Evolutionary conservation across 78 protist species (phyloP).

Genomic region (Dictyostelium firmibasis): DNA sequence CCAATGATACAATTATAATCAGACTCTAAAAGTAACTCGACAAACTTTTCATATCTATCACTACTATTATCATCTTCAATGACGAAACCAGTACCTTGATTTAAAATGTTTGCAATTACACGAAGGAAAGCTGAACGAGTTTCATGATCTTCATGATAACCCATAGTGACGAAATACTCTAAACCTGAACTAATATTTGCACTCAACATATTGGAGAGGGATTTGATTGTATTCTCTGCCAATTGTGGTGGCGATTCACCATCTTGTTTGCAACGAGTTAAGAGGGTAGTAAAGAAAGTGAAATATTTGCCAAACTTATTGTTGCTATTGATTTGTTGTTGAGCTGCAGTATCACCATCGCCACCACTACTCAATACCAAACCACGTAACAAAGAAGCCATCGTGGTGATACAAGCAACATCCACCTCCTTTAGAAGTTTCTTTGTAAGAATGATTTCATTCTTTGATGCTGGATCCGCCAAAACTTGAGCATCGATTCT

Average conservation of each 20-base stretch:
- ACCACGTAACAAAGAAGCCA: slow-evolving; percentile 51
- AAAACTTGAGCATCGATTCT: not conserved
- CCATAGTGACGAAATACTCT: slow-evolving; percentile 71
- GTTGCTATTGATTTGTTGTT: not conserved
- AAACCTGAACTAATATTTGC: slow-evolving; percentile 82
- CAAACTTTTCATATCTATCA: slow-evolving; percentile 62
- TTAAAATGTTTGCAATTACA: slow-evolving; percentile 84
- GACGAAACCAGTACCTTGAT: slow-evolving; percentile 77
- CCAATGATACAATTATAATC: slow-evolving; percentile 32
- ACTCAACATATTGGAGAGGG: slow-evolving; percentile 63
- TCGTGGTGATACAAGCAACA: slow-evolving; percentile 53
- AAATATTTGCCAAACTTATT: slow-evolving; percentile 77
- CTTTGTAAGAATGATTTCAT: not conserved
- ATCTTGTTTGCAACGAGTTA: slow-evolving; percentile 74
- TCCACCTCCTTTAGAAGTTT: slow-evolving; percentile 65
- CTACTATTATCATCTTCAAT: slow-evolving; percentile 38
- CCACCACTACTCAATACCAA: slow-evolving; percentile 34
- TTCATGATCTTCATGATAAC: slow-evolving; percentile 80
- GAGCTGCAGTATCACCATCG: slow-evolving; percentile 13
- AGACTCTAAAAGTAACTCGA: slow-evolving; percentile 50
- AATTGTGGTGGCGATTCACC: slow-evolving; percentile 43
- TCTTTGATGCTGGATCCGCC: slow-evolving; percentile 16
- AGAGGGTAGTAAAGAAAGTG: slow-evolving; percentile 65
- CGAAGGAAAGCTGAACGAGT: slow-evolving; percentile 79
- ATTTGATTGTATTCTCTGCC: slow-evolving; percentile 53